phyloP scores from a whole-genome alignment of 2,329 filamentous ascomycete species.

The Colletotrichum cereale region DNA sequence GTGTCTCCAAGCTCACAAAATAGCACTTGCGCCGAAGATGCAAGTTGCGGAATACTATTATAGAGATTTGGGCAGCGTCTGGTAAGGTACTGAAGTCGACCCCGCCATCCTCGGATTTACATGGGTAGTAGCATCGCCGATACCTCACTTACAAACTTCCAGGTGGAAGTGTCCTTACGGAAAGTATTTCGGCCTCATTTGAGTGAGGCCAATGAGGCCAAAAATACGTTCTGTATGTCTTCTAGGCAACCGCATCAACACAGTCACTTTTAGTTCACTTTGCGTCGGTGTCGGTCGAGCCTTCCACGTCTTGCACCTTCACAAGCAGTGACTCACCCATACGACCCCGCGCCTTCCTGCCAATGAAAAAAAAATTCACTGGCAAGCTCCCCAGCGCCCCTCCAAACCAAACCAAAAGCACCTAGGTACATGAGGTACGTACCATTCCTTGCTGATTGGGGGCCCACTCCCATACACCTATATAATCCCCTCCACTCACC shows the following conservation, averaged over 20 bases:
- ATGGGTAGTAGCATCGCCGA: background rate
- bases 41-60: background rate
- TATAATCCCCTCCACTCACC: conserved; percentile 31
- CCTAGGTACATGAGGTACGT: conserved; percentile 20
- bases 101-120: conserved; percentile 13
- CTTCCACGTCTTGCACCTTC: background rate
- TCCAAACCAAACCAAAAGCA: background rate
- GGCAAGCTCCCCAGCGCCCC: background rate
- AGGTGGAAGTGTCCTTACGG: background rate
- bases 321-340: conserved; percentile 36
- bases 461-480: conserved; percentile 30
- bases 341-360: conserved; percentile 27
- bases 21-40: background rate
- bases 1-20: background rate
- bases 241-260: background rate
- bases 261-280: background rate
- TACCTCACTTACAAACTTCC: background rate
- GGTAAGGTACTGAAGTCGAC: background rate
- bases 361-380: background rate
- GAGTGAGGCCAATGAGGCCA: too few relatives aligned
- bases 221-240: too few relatives aligned
- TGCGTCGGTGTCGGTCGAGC: background rate
- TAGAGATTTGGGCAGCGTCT: background rate
- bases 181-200: conserved; percentile 16
- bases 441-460: conserved; percentile 21